Conservation (phyloP, 495 filamentous ascomycete genomes). For the Penicillium malachiteum region DNA sequence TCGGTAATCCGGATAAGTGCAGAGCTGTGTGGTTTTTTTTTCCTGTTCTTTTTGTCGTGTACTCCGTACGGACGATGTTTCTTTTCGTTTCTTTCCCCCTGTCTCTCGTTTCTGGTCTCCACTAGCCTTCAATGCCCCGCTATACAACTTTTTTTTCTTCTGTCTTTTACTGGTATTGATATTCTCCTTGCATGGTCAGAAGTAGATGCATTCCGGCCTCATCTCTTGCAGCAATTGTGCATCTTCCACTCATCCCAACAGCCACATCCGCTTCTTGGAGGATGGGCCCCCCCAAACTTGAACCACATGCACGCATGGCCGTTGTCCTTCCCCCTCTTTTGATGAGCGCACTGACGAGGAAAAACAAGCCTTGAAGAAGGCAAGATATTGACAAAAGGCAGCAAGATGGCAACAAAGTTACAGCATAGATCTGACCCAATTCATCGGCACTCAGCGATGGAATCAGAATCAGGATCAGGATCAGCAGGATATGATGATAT, state of each 20-base stretch:
- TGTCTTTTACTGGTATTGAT: neutral
- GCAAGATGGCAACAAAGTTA: neutral
- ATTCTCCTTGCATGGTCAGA: slow-evolving; percentile 24
- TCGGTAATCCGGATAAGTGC: no score
- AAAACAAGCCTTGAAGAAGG: neutral
- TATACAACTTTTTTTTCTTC: neutral
- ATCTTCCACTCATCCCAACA: neutral
- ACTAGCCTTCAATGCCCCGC: no score
- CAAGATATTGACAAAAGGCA: neutral
- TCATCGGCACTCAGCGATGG: neutral
- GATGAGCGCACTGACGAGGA: neutral
- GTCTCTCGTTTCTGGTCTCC: neutral
- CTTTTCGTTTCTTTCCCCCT: neutral
- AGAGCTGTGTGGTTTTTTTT: no score
- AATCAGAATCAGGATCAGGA: neutral
- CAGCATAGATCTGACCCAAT: neutral
- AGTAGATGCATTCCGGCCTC: slow-evolving; percentile 7
- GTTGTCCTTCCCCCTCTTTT: neutral
- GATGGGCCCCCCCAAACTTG: no score
- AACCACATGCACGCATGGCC: no score
- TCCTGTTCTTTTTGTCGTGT: neutral
- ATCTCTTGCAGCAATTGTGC: no score
- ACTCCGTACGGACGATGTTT: neutral
- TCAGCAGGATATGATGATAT: neutral
- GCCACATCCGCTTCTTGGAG: neutral